A percentile compares a stretch with the other conserved stretches of the same genome.
Evolutionary conservation across 139 green algal species (phyloP).

Genomic region (Medakamo hakoo): DNA sequence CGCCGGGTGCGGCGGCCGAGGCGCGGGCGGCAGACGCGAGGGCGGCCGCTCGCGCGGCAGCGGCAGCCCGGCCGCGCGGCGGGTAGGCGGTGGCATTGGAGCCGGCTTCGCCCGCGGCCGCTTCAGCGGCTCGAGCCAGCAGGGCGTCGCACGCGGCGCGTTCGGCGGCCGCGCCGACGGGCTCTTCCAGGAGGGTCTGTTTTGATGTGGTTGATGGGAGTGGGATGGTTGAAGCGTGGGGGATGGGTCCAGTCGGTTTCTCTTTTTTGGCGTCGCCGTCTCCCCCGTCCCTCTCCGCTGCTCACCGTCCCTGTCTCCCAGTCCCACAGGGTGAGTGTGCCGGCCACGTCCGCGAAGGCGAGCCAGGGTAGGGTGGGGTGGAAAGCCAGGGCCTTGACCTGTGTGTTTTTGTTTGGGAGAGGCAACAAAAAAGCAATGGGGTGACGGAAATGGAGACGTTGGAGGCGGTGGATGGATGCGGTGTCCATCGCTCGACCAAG

Average conservation of each 20-base stretch:
- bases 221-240: not conserved
- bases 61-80: too few relatives aligned
- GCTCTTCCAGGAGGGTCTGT: not conserved
- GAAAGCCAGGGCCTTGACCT: not conserved
- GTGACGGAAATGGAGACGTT: not conserved
- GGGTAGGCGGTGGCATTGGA: too few relatives aligned
- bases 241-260: too few relatives aligned
- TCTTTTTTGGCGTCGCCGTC: not conserved
- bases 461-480: not conserved
- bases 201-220: not conserved
- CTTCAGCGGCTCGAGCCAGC: not conserved
- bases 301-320: not conserved
- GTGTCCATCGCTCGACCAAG: not conserved
- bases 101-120: too few relatives aligned
- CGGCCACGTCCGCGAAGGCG: not conserved
- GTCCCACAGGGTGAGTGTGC: not conserved
- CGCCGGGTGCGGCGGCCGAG: too few relatives aligned
- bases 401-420: too few relatives aligned
- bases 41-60: too few relatives aligned
- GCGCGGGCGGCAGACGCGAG: not conserved
- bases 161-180: not conserved
- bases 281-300: not conserved
- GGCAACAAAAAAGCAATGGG: too few relatives aligned
- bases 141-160: not conserved
- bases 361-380: not conserved